Percentiles rank a stretch among this genome's conserved stretches.
phyloP scores from a whole-genome alignment of 1,139 yeast genomes.

The Debaryomycetaceae sp. region DNA sequence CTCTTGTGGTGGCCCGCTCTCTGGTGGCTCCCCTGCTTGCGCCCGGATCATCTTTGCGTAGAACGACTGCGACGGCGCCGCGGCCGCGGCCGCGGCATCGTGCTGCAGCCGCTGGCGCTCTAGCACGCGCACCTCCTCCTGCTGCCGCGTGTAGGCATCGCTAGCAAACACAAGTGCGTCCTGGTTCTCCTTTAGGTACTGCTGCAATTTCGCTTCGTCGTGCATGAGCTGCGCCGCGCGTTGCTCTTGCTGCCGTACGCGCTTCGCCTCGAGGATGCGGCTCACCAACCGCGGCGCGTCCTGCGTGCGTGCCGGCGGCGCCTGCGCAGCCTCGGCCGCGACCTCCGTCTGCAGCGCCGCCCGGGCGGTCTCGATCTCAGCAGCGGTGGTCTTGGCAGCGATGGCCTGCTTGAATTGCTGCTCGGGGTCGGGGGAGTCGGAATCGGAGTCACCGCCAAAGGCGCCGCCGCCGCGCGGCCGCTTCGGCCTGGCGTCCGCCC shows the following conservation, averaged over 20 bases:
- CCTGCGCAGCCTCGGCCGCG: constrained; percentile 3
- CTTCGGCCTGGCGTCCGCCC: too few relatives aligned
- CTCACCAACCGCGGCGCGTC: constrained; percentile 9
- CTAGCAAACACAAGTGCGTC: constrained; percentile 13
- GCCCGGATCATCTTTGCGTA: constrained; percentile 5
- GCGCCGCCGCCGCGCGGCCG: too few relatives aligned
- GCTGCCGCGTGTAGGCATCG: constrained; percentile 11
- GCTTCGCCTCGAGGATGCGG: constrained; percentile 10
- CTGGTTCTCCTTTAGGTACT: constrained; percentile 6
- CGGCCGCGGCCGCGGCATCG: not conserved
- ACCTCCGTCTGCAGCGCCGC: too few relatives aligned
- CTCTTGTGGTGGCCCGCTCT: not conserved
- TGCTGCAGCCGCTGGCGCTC: constrained; percentile 5
- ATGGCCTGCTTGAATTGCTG: constrained; percentile 9
- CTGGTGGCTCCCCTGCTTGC: constrained; percentile 3
- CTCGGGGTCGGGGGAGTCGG: constrained; percentile 10
- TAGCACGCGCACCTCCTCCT: constrained; percentile 4
- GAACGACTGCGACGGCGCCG: constrained; percentile 4
- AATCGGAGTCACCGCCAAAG: constrained; percentile 7
- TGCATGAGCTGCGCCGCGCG: constrained; percentile 8
- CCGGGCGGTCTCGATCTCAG: constrained; percentile 8
- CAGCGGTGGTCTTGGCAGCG: constrained; percentile 9
- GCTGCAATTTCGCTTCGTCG: constrained; percentile 5
- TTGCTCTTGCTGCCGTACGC: constrained; percentile 11
- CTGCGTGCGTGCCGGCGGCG: constrained; percentile 1